Evolutionary conservation across 192 early-diverging fungal species (phyloP).

Genomic region (Backusella parvicylindrica): DNA sequence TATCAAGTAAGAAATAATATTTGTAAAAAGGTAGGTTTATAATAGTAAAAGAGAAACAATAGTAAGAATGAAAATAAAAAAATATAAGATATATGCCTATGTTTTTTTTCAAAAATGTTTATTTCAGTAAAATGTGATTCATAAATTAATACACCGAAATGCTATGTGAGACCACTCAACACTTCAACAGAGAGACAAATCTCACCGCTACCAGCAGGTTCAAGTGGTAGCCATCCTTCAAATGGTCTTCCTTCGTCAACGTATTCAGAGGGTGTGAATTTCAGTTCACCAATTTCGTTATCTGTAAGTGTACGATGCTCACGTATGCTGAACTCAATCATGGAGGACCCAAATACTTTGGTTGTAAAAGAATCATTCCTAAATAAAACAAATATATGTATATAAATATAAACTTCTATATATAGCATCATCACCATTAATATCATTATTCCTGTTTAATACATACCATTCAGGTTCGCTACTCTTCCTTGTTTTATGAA

Average conservation of each 20-base stretch:
- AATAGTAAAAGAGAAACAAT: neutral
- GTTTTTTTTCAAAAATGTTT: neutral
- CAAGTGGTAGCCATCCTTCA: slow-evolving; percentile 26
- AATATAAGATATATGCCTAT: too few species aligned
- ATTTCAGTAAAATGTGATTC: neutral
- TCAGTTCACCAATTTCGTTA: slow-evolving; percentile 56
- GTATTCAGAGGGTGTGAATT: slow-evolving; percentile 50
- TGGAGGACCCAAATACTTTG: slow-evolving; percentile 23
- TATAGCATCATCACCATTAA: neutral
- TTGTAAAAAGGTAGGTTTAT: neutral
- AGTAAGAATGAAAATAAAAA: neutral
- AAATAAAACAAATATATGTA: neutral
- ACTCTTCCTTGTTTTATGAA: slow-evolving; percentile 74
- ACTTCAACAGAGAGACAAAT: slow-evolving; percentile 20
- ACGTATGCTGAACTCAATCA: slow-evolving; percentile 50
- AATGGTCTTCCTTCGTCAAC: slow-evolving; percentile 28
- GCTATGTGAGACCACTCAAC: neutral
- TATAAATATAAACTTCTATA: neutral
- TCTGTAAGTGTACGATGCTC: slow-evolving; percentile 64
- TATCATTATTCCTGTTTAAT: neutral
- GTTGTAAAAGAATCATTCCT: slow-evolving; percentile 25
- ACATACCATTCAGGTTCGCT: slow-evolving; percentile 54
- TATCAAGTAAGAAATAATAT: neutral
- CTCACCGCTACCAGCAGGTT: slow-evolving; percentile 20
- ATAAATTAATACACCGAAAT: neutral